A percentile compares a stretch with the other conserved stretches of the same genome.
phyloP scores from a whole-genome alignment of 2,329 filamentous ascomycete species.

The Zasmidium cellare region DNA sequence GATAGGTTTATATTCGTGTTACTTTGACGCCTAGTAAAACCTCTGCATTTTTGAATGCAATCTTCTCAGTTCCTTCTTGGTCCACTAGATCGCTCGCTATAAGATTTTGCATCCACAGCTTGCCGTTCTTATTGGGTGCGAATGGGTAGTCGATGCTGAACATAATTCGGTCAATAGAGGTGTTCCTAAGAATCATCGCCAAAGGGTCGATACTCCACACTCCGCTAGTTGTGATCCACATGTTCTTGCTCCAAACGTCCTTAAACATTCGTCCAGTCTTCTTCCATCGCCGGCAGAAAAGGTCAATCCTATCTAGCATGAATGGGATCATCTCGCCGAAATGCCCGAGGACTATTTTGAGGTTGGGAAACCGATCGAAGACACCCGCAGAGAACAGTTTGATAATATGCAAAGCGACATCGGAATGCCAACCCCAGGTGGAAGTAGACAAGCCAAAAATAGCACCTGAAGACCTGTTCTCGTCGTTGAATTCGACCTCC shows the following conservation, averaged over 20 bases:
- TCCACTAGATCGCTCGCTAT: not conserved
- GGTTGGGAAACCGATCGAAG: constrained; percentile 52
- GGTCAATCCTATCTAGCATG: constrained; percentile 46
- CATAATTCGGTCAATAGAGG: constrained; percentile 49
- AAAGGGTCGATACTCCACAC: constrained; percentile 54
- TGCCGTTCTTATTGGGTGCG: not conserved
- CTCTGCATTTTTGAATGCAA: not conserved
- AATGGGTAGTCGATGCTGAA: constrained; percentile 63
- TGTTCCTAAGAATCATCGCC: constrained; percentile 36
- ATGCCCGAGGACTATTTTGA: constrained; percentile 57
- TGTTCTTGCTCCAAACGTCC: constrained; percentile 46
- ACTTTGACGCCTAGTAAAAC: not conserved
- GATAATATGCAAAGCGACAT: constrained; percentile 48
- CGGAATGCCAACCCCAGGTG: constrained; percentile 48
- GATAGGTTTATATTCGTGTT: too few relatives aligned
- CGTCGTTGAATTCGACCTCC: constrained; percentile 26
- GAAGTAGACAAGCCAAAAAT: constrained; percentile 38
- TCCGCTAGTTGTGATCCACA: constrained; percentile 61
- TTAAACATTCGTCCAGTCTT: constrained; percentile 40
- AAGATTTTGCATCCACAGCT: not conserved
- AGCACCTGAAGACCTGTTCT: constrained; percentile 33
- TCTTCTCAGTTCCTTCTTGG: not conserved
- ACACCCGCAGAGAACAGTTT: constrained; percentile 52
- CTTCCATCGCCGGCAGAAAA: constrained; percentile 23
- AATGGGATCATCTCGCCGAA: constrained; percentile 58